A percentile compares a stretch with the other conserved stretches of the same genome.
phyloP scores from a whole-genome alignment of 2,329 filamentous ascomycete species.

The Dactylellina drechsleri region DNA sequence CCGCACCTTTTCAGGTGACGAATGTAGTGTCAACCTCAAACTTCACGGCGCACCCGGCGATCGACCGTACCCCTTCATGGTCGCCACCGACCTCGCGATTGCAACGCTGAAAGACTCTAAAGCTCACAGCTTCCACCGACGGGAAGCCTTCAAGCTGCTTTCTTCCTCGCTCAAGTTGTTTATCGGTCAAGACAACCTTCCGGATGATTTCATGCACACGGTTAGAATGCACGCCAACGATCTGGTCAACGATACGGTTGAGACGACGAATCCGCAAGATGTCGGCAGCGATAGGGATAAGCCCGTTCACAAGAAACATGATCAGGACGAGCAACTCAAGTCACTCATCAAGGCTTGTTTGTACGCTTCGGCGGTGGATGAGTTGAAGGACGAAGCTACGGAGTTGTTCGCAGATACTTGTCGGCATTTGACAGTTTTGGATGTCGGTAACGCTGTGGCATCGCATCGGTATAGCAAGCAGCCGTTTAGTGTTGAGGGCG shows the following conservation, averaged over 20 bases:
- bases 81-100: slow-evolving; percentile 89
- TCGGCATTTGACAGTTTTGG: slow-evolving; percentile 88
- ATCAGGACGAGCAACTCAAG: slow-evolving; percentile 82
- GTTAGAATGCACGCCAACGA: slow-evolving; percentile 91
- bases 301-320: slow-evolving; percentile 85
- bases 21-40: slow-evolving; percentile 85
- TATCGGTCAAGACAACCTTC: slow-evolving; percentile 85
- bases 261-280: slow-evolving; percentile 64
- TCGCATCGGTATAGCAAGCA: slow-evolving; percentile 79
- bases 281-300: slow-evolving; percentile 75
- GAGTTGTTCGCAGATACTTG: slow-evolving; percentile 82
- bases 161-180: slow-evolving; percentile 89
- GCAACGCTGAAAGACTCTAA: slow-evolving; percentile 66
- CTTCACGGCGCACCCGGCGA: slow-evolving; percentile 90
- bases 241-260: slow-evolving; percentile 76
- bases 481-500: slow-evolving; percentile 83
- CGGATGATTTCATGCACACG: slow-evolving; percentile 85
- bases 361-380: slow-evolving; percentile 82
- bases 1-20: slow-evolving; percentile 86
- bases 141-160: slow-evolving; percentile 87
- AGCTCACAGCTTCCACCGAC: slow-evolving; percentile 88
- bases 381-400: slow-evolving; percentile 79
- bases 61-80: slow-evolving; percentile 83
- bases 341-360: slow-evolving; percentile 89
- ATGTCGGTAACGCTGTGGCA: slow-evolving; percentile 85